Evolutionary conservation across 1,139 yeast genomes (phyloP).

Genomic region (Nakaseomyces nivariensis): DNA sequence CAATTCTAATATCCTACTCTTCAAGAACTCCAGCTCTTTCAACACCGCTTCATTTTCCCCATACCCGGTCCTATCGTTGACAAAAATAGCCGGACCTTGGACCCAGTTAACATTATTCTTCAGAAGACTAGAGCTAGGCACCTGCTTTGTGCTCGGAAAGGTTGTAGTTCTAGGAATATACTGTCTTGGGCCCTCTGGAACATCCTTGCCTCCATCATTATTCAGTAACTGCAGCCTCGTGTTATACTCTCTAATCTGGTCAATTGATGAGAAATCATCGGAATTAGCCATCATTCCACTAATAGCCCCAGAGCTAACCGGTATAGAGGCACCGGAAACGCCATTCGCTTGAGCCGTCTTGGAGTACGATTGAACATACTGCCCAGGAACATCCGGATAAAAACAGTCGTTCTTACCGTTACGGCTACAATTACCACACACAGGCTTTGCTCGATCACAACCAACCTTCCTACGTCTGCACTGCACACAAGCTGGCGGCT

Average conservation of each 20-base stretch:
- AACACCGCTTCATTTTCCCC: slow-evolving; percentile 16
- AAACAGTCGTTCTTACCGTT: slow-evolving; percentile 27
- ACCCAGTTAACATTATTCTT: slow-evolving; percentile 20
- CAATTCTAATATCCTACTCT: slow-evolving; percentile 22
- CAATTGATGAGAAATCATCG: slow-evolving; percentile 21
- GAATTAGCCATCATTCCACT: neutral
- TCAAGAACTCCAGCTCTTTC: slow-evolving; percentile 24
- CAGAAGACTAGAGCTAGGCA: slow-evolving; percentile 14
- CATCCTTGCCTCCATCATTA: slow-evolving; percentile 13
- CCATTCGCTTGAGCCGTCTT: neutral
- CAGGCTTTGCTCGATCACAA: slow-evolving; percentile 50
- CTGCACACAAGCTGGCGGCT: slow-evolving; percentile 36
- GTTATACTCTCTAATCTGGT: slow-evolving; percentile 24
- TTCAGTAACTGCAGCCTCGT: slow-evolving; percentile 17
- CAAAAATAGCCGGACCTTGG: slow-evolving; percentile 27
- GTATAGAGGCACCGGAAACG: neutral
- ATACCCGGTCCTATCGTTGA: neutral
- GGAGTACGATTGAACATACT: slow-evolving; percentile 9
- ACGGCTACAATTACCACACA: slow-evolving; percentile 42
- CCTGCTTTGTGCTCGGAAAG: slow-evolving; percentile 10
- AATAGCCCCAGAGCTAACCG: neutral
- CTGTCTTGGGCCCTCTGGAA: slow-evolving; percentile 13
- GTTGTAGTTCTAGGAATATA: neutral
- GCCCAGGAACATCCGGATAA: slow-evolving; percentile 17
- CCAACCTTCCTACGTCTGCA: slow-evolving; percentile 44